Conservation (phyloP, 1,139 yeast species). For the Oligophagozyma castellii region DNA sequence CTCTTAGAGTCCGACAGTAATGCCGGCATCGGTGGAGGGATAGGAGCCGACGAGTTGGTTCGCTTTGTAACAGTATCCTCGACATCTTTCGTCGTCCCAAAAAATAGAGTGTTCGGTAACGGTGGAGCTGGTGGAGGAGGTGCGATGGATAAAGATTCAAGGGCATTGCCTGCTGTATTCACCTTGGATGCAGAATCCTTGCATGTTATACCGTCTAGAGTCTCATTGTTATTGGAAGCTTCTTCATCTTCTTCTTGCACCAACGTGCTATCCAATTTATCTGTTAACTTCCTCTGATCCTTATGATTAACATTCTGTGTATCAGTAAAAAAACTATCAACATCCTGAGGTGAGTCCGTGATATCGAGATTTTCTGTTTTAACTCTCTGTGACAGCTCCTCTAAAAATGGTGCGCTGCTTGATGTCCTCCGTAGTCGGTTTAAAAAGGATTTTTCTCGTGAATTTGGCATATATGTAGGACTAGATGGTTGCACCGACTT, state of each 20-base stretch:
- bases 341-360: not conserved
- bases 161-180: not conserved
- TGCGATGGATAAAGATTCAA: slow-evolving; percentile 1
- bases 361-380: slow-evolving; percentile 3
- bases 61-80: slow-evolving; percentile 17
- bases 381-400: slow-evolving; percentile 36
- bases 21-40: slow-evolving; percentile 25
- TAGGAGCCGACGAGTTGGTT: slow-evolving; percentile 12
- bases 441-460: slow-evolving; percentile 17
- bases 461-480: slow-evolving; percentile 3
- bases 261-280: not conserved
- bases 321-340: not conserved
- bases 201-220: not conserved
- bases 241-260: slow-evolving; percentile 7
- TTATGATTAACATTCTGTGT: not conserved
- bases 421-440: slow-evolving; percentile 19
- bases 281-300: not conserved
- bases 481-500: slow-evolving; percentile 5
- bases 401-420: slow-evolving; percentile 30
- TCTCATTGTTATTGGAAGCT: slow-evolving; percentile 2
- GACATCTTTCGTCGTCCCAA: slow-evolving; percentile 1
- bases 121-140: slow-evolving; percentile 25
- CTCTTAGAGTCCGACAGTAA: slow-evolving; percentile 30
- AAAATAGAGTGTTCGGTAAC: slow-evolving; percentile 9
- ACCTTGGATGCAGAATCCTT: no score